These are phyloP conservation scores for Stentor roeselii DNA, from an alignment of 73 alveolate genomes.

Conservation along the genomic window DNA sequence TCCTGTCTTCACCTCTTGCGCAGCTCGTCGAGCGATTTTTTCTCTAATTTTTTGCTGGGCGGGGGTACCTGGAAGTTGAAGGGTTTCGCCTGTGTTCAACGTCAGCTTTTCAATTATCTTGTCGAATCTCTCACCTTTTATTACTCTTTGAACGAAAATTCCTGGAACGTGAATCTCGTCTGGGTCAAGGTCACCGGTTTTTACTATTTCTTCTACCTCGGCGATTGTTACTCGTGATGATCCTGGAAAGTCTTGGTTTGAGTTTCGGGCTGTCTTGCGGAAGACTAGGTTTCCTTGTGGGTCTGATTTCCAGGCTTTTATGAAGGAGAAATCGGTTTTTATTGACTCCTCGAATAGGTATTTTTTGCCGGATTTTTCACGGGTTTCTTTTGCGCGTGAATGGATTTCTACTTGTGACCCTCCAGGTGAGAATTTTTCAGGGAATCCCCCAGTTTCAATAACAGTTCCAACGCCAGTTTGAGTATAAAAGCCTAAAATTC, in stretches of 20 bases:
- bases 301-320: conserved; percentile 76
- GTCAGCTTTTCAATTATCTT: conserved; percentile 41
- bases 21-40: conserved; percentile 72
- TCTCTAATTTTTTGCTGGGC: conserved; percentile 28
- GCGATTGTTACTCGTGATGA: conserved; percentile 63
- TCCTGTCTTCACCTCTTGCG: conserved; percentile 67
- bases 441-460: not conserved
- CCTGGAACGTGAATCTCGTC: conserved; percentile 82
- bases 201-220: conserved; percentile 79
- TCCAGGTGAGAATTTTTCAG: not conserved
- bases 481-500: not conserved
- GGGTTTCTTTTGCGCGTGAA: conserved; percentile 8
- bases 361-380: conserved; percentile 50
- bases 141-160: conserved; percentile 75
- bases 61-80: conserved; percentile 31
- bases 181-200: conserved; percentile 68
- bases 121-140: conserved; percentile 63
- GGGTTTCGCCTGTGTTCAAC: conserved; percentile 34
- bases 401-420: conserved; percentile 1
- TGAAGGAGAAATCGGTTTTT: conserved; percentile 56
- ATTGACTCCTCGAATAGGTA: conserved; percentile 58
- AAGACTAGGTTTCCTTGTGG: conserved; percentile 78
- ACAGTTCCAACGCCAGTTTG: not conserved
- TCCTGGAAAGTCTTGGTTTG: conserved; percentile 73
- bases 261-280: conserved; percentile 78